phyloP scores from a whole-genome alignment of 1,284 basidiomycete species.

The Cutaneotrichosporon curvatum region DNA sequence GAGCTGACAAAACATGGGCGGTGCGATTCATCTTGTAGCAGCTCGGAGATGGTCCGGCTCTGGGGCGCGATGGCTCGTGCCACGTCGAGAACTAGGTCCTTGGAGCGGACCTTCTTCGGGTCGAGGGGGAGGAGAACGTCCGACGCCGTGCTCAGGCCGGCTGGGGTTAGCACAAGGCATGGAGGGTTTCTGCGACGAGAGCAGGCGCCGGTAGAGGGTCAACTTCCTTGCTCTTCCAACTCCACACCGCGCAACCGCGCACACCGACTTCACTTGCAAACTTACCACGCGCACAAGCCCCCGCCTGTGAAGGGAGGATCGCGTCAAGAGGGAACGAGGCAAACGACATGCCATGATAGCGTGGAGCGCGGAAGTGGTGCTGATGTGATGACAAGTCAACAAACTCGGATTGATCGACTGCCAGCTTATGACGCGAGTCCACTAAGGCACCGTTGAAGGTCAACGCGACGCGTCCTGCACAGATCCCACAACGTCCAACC shows the following conservation, averaged over 20 bases:
- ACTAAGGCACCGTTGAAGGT: too few species aligned
- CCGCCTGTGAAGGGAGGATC: constrained; percentile 22
- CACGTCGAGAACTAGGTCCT: constrained; percentile 20
- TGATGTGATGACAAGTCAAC: not conserved
- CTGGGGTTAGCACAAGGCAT: constrained; percentile 23
- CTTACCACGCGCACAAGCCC: constrained; percentile 31
- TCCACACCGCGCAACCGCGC: too few species aligned
- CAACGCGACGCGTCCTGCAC: too few species aligned
- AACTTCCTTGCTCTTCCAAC: too few species aligned
- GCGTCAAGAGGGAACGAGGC: constrained; percentile 29
- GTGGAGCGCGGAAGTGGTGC: not conserved
- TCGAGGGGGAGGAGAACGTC: constrained; percentile 40
- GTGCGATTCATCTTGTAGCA: constrained; percentile 7
- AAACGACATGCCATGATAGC: constrained; percentile 27
- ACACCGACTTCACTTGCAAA: too few species aligned
- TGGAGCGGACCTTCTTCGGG: constrained; percentile 28
- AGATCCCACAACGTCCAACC: too few species aligned
- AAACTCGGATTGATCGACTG: too few species aligned
- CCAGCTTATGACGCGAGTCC: too few species aligned
- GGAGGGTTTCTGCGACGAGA: too few species aligned
- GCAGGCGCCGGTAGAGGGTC: too few species aligned
- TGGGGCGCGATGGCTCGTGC: constrained; percentile 24
- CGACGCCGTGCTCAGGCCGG: constrained; percentile 28
- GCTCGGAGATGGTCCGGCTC: constrained; percentile 12
- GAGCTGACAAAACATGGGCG: constrained; percentile 48